These are phyloP conservation scores for Lomentospora prolificans DNA, from an alignment of 2,329 filamentous ascomycete species.

Conservation along the genomic window DNA sequence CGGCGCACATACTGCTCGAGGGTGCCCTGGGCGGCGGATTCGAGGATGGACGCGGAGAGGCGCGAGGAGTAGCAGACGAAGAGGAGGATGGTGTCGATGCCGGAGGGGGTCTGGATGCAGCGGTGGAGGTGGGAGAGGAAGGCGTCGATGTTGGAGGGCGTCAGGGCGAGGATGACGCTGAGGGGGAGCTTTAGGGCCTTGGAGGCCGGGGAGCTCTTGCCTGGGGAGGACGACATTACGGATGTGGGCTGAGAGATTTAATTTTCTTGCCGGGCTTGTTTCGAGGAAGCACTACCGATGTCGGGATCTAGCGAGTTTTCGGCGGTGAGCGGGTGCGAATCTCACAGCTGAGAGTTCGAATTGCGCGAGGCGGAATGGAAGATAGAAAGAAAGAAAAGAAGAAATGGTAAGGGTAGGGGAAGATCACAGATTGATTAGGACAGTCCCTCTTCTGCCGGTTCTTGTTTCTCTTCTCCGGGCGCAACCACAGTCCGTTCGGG, in stretches of 20 bases:
- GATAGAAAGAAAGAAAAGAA: too few species aligned
- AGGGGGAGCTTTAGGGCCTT: conserved; percentile 5
- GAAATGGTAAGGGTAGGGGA: too few species aligned
- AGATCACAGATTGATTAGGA: too few species aligned
- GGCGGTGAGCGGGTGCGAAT: too few species aligned
- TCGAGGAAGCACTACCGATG: too few species aligned
- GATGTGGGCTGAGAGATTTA: not conserved
- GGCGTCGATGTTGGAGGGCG: conserved; percentile 35
- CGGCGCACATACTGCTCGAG: conserved; percentile 41
- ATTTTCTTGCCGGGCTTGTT: not conserved
- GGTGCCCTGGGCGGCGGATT: conserved; percentile 44
- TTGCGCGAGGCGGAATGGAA: too few species aligned
- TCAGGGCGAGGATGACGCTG: conserved; percentile 12
- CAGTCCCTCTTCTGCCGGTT: too few species aligned
- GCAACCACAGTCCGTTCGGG: too few species aligned
- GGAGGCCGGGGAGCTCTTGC: not conserved
- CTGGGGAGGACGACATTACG: not conserved
- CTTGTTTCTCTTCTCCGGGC: too few species aligned
- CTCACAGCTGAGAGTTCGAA: too few species aligned
- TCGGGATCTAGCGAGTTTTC: too few species aligned
- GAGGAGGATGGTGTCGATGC: conserved; percentile 61
- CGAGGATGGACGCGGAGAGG: conserved; percentile 40
- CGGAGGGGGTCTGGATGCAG: conserved; percentile 56
- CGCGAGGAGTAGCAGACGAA: conserved; percentile 59
- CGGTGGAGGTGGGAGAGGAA: conserved; percentile 48